phyloP scores from a whole-genome alignment of 78 protist genomes.

The Neovahlkampfia damariscottae region DNA sequence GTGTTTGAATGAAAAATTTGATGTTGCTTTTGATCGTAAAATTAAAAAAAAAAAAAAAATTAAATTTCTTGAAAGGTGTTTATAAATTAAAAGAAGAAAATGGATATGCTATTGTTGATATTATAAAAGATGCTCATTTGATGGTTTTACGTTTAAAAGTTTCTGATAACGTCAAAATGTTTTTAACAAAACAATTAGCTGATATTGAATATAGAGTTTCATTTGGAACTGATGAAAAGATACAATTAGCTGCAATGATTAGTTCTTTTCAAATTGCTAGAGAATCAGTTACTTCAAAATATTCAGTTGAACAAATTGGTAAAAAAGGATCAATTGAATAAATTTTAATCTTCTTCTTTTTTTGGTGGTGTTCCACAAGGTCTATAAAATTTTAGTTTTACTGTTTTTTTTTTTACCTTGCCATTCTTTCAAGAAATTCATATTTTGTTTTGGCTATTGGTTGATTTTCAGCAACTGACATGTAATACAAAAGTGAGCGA shows the following conservation, averaged over 20 bases:
- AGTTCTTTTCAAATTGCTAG: conserved; percentile 11
- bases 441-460: not conserved
- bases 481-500: conserved; percentile 21
- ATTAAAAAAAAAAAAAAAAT: conserved; percentile 23
- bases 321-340: too few species aligned
- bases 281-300: not conserved
- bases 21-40: conserved; percentile 17
- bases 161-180: not conserved
- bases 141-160: not conserved
- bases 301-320: too few species aligned
- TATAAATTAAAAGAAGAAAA: too few species aligned
- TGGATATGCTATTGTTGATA: conserved; percentile 56
- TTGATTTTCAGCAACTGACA: conserved; percentile 60
- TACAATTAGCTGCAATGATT: conserved; percentile 22
- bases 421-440: not conserved
- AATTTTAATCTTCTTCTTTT: not conserved
- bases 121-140: conserved; percentile 17
- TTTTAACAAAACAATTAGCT: conserved; percentile 16
- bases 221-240: conserved; percentile 6
- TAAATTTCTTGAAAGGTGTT: too few species aligned
- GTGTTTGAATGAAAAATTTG: conserved; percentile 34
- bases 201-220: conserved; percentile 13
- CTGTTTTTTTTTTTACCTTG: too few species aligned
- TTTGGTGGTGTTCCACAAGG: conserved; percentile 3
- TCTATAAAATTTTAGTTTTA: too few species aligned